These are phyloP conservation scores for Pulveroboletus sp. DNA, from an alignment of 768 basidiomycete species.

Conservation along the genomic window DNA sequence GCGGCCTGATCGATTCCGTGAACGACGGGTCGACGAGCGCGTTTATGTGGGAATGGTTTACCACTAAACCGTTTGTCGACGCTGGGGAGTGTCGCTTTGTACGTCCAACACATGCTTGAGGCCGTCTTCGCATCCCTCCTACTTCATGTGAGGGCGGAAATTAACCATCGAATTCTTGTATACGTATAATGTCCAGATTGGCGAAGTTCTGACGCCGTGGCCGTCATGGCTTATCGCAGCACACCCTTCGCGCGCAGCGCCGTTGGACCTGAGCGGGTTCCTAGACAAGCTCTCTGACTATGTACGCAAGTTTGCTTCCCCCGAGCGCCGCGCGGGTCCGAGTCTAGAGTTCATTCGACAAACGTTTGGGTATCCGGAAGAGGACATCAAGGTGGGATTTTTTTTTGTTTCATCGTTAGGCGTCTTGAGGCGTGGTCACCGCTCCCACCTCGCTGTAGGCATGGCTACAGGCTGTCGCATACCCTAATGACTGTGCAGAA, in stretches of 20 bases:
- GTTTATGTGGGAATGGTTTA: slow-evolving; percentile 97
- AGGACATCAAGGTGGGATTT: slow-evolving; percentile 65
- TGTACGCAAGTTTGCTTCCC: slow-evolving; percentile 62
- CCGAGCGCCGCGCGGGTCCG: slow-evolving; percentile 48
- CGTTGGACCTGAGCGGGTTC: slow-evolving; percentile 51
- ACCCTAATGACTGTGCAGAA: slow-evolving; percentile 58
- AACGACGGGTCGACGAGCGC: slow-evolving; percentile 85
- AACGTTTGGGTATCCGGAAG: slow-evolving; percentile 75
- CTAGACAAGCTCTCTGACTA: slow-evolving; percentile 57
- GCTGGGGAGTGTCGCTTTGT: slow-evolving; percentile 80
- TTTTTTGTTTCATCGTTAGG: neutral
- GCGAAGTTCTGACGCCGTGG: slow-evolving; percentile 90
- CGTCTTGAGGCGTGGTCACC: neutral
- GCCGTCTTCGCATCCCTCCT: neutral
- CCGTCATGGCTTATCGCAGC: slow-evolving; percentile 95
- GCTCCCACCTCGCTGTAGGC: slow-evolving; percentile 39
- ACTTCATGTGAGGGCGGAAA: neutral
- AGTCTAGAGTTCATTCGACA: slow-evolving; percentile 73
- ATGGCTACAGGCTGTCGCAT: slow-evolving; percentile 79
- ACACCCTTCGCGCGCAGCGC: slow-evolving; percentile 59
- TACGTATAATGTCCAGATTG: slow-evolving; percentile 49
- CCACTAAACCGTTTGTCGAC: slow-evolving; percentile 76
- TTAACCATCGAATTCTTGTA: neutral
- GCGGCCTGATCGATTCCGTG: slow-evolving; percentile 76
- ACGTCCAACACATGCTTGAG: slow-evolving; percentile 28